phyloP scores from a whole-genome alignment of 192 early-diverging fungal genomes.

The Umbelopsis vinacea region DNA sequence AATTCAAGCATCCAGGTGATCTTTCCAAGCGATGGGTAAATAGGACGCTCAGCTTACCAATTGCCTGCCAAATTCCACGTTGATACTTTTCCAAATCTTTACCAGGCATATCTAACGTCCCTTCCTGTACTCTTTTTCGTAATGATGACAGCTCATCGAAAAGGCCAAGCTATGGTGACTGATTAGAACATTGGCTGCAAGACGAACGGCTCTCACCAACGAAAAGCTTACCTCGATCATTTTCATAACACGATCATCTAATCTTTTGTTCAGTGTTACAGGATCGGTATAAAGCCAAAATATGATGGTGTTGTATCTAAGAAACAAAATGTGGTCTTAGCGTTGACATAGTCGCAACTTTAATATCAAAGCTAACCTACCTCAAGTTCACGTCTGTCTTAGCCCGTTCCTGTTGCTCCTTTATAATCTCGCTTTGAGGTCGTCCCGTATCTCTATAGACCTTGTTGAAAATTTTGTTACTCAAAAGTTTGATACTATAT shows the following conservation, averaged over 20 bases:
- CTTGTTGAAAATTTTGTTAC: slow-evolving; percentile 34
- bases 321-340: neutral
- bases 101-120: slow-evolving; percentile 47
- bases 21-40: no score
- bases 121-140: slow-evolving; percentile 58
- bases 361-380: slow-evolving; percentile 23
- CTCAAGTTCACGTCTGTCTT: slow-evolving; percentile 44
- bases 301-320: slow-evolving; percentile 72
- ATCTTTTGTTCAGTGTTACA: slow-evolving; percentile 66
- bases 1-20: no score
- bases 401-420: slow-evolving; percentile 63
- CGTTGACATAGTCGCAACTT: neutral
- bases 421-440: slow-evolving; percentile 74
- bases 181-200: neutral
- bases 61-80: slow-evolving; percentile 78
- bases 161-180: slow-evolving; percentile 45
- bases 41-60: slow-evolving; percentile 51
- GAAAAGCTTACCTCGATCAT: slow-evolving; percentile 76
- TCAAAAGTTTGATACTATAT: neutral
- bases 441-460: slow-evolving; percentile 72
- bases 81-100: slow-evolving; percentile 50
- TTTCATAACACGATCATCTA: slow-evolving; percentile 83
- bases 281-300: slow-evolving; percentile 90
- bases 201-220: neutral
- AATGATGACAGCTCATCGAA: slow-evolving; percentile 61